Evolutionary conservation across 441 rosid genomes (phyloP).

Genomic region (Corymbia citriodora): DNA sequence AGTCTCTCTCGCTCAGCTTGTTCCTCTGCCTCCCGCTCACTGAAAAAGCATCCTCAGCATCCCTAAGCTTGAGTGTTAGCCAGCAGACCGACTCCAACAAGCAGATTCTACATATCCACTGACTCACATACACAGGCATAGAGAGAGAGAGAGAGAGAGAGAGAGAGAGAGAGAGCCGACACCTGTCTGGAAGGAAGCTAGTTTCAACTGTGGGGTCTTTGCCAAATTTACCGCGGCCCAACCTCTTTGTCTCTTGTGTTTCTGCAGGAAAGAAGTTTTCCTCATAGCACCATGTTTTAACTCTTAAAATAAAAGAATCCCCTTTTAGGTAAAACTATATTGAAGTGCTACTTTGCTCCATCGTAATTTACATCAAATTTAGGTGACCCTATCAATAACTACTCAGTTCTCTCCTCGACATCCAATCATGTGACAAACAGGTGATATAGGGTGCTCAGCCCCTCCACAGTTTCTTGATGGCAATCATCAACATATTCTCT

Average conservation of each 20-base stretch:
- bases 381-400: background rate
- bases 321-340: background rate
- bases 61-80: slow-evolving; percentile 56
- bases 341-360: background rate
- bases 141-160: background rate
- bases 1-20: slow-evolving; percentile 96
- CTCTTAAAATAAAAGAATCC: background rate
- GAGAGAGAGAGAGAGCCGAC: slow-evolving; percentile 11
- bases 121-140: background rate
- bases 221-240: slow-evolving; percentile 62
- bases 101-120: background rate
- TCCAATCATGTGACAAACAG: background rate
- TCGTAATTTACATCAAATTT: background rate
- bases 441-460: background rate
- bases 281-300: background rate
- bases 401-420: background rate
- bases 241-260: slow-evolving; percentile 26
- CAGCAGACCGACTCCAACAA: slow-evolving; percentile 12
- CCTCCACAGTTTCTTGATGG: background rate
- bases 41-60: slow-evolving; percentile 82
- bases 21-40: slow-evolving; percentile 98
- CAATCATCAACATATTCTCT: background rate
- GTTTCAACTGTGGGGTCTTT: slow-evolving; percentile 97
- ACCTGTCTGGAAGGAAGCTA: slow-evolving; percentile 97
- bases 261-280: slow-evolving; percentile 19